phyloP scores from a whole-genome alignment of 805 yeast species.

The Hemisphaericaspora nanyangensis region DNA sequence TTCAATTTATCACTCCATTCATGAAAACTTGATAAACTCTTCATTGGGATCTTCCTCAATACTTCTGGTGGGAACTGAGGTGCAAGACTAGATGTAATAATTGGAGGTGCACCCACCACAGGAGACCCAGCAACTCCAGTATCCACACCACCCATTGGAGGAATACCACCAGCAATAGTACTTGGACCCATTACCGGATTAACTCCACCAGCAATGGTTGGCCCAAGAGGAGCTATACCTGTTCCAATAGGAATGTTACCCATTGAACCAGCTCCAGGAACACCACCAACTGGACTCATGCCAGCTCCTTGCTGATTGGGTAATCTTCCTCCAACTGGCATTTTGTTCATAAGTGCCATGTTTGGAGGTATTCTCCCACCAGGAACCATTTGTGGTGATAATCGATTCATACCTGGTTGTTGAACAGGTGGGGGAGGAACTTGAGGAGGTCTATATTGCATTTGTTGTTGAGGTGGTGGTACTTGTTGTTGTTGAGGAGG shows the following conservation, averaged over 20 bases:
- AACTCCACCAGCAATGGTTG: neutral
- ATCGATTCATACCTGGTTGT: constrained; percentile 4
- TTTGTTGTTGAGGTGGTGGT: constrained; percentile 7
- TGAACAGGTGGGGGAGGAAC: constrained; percentile 6
- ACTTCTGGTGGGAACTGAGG: constrained; percentile 30
- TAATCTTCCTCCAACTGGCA: constrained; percentile 1
- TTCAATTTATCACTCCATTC: constrained; percentile 55
- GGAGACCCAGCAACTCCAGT: neutral
- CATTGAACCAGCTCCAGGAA: neutral
- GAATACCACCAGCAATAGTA: neutral
- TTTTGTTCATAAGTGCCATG: neutral
- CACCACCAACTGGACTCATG: neutral
- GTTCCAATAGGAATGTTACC: neutral
- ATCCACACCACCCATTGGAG: neutral
- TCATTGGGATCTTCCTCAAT: constrained; percentile 20
- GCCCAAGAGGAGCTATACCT: neutral
- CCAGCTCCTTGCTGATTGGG: neutral
- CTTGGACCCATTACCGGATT: neutral
- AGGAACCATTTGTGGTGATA: constrained; percentile 1
- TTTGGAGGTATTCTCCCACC: constrained; percentile 3
- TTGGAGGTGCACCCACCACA: constrained; percentile 1
- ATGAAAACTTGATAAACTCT: constrained; percentile 23
- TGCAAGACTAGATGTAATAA: constrained; percentile 13
- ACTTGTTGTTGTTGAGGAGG: neutral
- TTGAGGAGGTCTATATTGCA: constrained; percentile 1